Evolutionary conservation across 345 rosid species (phyloP).

Genomic region (Bruguiera sexangula): DNA sequence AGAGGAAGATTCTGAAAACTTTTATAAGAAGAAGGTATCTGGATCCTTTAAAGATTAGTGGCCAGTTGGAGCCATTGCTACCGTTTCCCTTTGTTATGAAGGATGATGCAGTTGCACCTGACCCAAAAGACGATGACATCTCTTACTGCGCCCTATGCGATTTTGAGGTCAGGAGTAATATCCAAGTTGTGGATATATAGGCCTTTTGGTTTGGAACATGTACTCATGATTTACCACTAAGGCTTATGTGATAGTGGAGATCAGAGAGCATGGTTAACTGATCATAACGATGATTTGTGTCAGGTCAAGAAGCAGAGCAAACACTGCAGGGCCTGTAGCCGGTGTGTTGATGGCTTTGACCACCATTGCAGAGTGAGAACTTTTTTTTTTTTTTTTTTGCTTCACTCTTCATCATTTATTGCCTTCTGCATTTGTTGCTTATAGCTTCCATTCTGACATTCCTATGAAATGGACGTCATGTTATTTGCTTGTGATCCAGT

Average conservation of each 20-base stretch:
- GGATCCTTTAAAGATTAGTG: conserved; percentile 63
- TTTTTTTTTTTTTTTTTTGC: not conserved
- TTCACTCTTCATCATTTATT: not conserved
- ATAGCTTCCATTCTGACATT: not conserved
- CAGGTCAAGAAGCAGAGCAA: conserved; percentile 93
- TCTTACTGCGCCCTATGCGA: conserved; percentile 83
- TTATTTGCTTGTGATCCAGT: conserved; percentile 43
- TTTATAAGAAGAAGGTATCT: conserved; percentile 75
- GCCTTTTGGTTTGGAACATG: not conserved
- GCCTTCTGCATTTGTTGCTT: not conserved
- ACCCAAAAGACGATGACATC: conserved; percentile 65
- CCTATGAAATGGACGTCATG: not conserved
- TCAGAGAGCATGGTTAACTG: not conserved
- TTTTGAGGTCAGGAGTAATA: conserved; percentile 54
- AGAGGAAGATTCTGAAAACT: conserved; percentile 74
- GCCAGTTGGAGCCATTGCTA: conserved; percentile 73
- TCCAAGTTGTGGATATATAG: not conserved
- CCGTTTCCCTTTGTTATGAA: conserved; percentile 81
- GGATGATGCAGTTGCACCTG: conserved; percentile 75
- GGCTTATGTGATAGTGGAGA: not conserved
- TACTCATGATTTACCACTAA: not conserved
- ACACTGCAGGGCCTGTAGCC: conserved; percentile 90
- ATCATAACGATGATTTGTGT: not conserved
- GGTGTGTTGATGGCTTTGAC: conserved; percentile 97
- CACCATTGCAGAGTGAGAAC: conserved; percentile 89